Percentiles rank a stretch among this genome's conserved stretches.
phyloP scores from a whole-genome alignment of 768 basidiomycete genomes.

The Crepidotus variabilis region DNA sequence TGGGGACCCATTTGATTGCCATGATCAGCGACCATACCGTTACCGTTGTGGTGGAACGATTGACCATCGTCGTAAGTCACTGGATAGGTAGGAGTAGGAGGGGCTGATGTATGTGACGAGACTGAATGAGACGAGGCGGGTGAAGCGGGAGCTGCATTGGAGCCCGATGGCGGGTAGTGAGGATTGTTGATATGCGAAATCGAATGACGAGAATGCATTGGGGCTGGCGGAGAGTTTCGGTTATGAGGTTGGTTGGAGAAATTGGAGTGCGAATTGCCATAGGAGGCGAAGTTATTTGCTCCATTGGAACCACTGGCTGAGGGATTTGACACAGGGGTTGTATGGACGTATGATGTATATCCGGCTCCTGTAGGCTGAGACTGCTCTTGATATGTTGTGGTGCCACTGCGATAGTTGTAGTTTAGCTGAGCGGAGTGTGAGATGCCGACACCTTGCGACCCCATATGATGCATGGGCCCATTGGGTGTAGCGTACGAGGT shows the following conservation, averaged over 20 bases:
- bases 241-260: slow-evolving; percentile 16
- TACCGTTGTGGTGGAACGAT: slow-evolving; percentile 30
- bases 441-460: slow-evolving; percentile 13
- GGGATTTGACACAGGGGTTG: slow-evolving; percentile 23
- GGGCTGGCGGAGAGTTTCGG: slow-evolving; percentile 22
- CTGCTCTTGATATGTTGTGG: slow-evolving; percentile 44
- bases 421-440: slow-evolving; percentile 4
- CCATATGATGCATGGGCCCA: slow-evolving; percentile 21
- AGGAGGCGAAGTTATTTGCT: slow-evolving; percentile 28
- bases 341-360: slow-evolving; percentile 34
- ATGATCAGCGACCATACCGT: slow-evolving; percentile 17
- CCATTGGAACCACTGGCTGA: slow-evolving; percentile 19
- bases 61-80: slow-evolving; percentile 44
- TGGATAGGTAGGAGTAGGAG: slow-evolving; percentile 41
- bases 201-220: slow-evolving; percentile 51
- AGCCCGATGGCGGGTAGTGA: slow-evolving; percentile 35
- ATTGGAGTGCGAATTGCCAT: slow-evolving; percentile 27
- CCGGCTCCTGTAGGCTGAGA: slow-evolving; percentile 32
- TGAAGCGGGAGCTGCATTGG: slow-evolving; percentile 29
- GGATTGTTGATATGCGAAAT: slow-evolving; percentile 60
- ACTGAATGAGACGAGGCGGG: slow-evolving; percentile 51
- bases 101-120: slow-evolving; percentile 43
- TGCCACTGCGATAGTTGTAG: slow-evolving; percentile 37
- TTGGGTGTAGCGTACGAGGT: slow-evolving; percentile 34
- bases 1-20: slow-evolving; percentile 15